These are phyloP conservation scores for Mariannaea elegans DNA, from an alignment of 2,329 filamentous ascomycete genomes.

Conservation along the genomic window DNA sequence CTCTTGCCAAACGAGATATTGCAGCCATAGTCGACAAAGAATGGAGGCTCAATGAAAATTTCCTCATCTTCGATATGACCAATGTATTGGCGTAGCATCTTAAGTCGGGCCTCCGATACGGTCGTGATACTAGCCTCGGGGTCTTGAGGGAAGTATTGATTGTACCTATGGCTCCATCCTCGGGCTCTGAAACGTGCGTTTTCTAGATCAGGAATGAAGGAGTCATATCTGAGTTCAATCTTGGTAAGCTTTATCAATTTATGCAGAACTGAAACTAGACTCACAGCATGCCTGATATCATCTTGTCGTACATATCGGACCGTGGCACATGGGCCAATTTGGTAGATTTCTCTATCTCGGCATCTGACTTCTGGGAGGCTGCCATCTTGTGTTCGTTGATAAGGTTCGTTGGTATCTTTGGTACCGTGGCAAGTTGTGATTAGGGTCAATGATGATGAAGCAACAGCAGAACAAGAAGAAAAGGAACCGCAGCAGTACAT, in stretches of 20 bases:
- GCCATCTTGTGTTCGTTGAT: too few relatives aligned
- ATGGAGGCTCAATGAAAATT: slow-evolving; percentile 64
- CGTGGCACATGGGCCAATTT: slow-evolving; percentile 54
- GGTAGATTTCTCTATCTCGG: slow-evolving; percentile 27
- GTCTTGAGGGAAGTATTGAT: slow-evolving; percentile 57
- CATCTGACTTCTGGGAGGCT: slow-evolving; percentile 14
- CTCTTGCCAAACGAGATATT: slow-evolving; percentile 66
- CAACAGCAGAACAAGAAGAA: background rate
- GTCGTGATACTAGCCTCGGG: slow-evolving; percentile 3
- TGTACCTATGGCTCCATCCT: slow-evolving; percentile 61
- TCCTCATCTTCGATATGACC: slow-evolving; percentile 55
- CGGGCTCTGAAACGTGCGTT: slow-evolving; percentile 58
- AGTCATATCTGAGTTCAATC: slow-evolving; percentile 52
- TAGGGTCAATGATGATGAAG: background rate
- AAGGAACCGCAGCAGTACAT: background rate
- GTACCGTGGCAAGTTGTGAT: background rate
- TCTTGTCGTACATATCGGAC: slow-evolving; percentile 70
- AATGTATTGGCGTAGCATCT: slow-evolving; percentile 56
- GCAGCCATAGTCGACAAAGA: slow-evolving; percentile 69
- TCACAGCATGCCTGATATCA: slow-evolving; percentile 71
- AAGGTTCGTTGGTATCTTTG: too few relatives aligned
- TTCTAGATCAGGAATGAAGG: slow-evolving; percentile 53
- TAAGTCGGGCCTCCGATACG: slow-evolving; percentile 35
- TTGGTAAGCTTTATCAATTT: accelerated
- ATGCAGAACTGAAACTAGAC: slow-evolving; percentile 20